Conservation (phyloP, 140 eudicot genomes). For the Cichorium intybus region DNA sequence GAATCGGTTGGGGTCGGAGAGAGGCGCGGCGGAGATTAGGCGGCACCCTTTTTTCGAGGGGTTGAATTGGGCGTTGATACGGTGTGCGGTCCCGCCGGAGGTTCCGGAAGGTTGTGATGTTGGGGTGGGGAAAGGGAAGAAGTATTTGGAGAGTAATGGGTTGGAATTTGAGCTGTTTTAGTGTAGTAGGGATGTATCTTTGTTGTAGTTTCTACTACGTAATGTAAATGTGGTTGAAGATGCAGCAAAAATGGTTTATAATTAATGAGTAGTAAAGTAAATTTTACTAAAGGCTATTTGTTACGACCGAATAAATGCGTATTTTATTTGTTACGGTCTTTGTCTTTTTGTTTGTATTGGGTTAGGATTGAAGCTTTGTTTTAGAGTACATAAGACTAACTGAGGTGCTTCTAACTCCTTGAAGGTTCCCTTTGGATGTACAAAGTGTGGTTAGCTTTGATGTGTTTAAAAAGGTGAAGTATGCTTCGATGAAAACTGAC, state of each 20-base stretch:
- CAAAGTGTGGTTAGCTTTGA: too few species aligned
- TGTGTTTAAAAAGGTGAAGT: too few species aligned
- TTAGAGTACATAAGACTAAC: too few species aligned
- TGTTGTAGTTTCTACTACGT: constrained; percentile 16
- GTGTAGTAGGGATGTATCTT: not conserved
- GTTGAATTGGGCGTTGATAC: constrained; percentile 78
- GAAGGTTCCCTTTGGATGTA: too few species aligned
- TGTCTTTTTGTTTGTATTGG: too few species aligned
- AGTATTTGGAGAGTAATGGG: constrained; percentile 42
- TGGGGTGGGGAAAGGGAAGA: constrained; percentile 30
- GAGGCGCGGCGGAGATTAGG: constrained; percentile 81
- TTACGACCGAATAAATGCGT: not conserved
- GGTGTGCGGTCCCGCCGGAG: constrained; percentile 72
- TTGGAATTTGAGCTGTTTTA: constrained; percentile 68
- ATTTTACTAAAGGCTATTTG: not conserved
- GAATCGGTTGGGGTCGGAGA: constrained; percentile 64
- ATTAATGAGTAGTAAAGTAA: not conserved
- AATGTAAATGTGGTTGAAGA: constrained; percentile 21
- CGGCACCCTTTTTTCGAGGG: constrained; percentile 79
- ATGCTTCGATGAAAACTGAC: too few species aligned
- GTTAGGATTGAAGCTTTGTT: too few species aligned
- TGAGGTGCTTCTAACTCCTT: too few species aligned
- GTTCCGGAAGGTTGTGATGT: constrained; percentile 47
- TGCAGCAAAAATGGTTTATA: not conserved
- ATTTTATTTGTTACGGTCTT: too few species aligned